Evolutionary conservation across 2,329 filamentous ascomycete species (phyloP).

Genomic region (Epichloe festucae): DNA sequence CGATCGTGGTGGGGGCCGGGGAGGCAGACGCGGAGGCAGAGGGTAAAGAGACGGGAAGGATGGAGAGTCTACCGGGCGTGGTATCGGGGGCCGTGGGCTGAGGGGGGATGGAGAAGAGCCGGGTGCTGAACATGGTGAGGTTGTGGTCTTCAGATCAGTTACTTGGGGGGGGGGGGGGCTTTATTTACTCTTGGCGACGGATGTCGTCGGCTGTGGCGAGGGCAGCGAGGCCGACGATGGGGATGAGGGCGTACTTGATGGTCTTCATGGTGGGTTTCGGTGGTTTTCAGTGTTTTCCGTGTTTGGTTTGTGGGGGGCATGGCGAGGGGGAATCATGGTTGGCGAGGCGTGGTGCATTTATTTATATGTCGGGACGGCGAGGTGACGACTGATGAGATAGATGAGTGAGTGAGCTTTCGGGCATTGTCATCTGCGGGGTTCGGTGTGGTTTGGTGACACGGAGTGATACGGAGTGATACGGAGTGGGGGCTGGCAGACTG

Average conservation of each 20-base stretch:
- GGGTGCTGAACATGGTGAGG: neutral
- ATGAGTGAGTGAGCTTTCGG: neutral
- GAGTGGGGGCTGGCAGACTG: too few species aligned
- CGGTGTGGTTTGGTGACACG: neutral
- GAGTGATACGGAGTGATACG: neutral
- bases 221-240: constrained; percentile 5
- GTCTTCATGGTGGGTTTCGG: neutral
- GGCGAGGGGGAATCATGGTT: too few species aligned
- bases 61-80: constrained; percentile 1
- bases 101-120: constrained; percentile 6
- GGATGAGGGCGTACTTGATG: constrained; percentile 3
- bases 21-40: neutral
- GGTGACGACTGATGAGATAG: neutral
- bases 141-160: too few species aligned
- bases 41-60: constrained; percentile 2
- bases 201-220: constrained; percentile 3
- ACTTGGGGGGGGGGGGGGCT: neutral
- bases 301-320: too few species aligned
- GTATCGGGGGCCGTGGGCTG: constrained; percentile 1
- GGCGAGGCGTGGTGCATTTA: neutral
- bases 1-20: neutral
- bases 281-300: neutral
- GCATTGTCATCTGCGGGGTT: neutral
- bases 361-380: neutral
- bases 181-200: constrained; percentile 1